phyloP scores from a whole-genome alignment of 176 grass and related monocot species.

The Tillandsia leiboldiana region DNA sequence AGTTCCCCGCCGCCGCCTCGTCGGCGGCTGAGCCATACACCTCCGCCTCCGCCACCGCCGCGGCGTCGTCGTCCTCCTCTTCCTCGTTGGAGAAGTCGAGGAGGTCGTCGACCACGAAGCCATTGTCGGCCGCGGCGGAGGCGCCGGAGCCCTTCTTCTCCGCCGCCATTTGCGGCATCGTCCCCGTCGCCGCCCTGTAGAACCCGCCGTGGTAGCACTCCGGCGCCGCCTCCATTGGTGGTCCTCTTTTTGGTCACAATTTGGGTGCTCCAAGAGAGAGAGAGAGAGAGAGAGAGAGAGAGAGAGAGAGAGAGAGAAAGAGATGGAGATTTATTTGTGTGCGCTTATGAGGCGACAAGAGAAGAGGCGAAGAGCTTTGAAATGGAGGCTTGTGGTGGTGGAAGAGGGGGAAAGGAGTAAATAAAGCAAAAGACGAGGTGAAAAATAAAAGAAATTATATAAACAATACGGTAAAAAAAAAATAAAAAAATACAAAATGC shows the following conservation, averaged over 20 bases:
- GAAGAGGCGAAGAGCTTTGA: slow-evolving; percentile 2
- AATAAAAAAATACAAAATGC: background rate
- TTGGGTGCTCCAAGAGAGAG: slow-evolving; percentile 27
- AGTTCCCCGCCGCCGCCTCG: slow-evolving; percentile 26
- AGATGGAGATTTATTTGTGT: slow-evolving; percentile 48
- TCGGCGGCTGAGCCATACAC: background rate
- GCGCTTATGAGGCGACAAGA: slow-evolving; percentile 12
- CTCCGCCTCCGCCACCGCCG: background rate
- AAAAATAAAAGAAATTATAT: slow-evolving; percentile 24
- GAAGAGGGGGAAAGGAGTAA: slow-evolving; percentile 48
- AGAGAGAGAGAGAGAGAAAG: slow-evolving; percentile 32
- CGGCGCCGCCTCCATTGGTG: slow-evolving; percentile 13
- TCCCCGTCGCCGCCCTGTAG: slow-evolving; percentile 18
- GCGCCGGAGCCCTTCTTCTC: slow-evolving; percentile 45
- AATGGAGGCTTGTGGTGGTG: slow-evolving; percentile 27
- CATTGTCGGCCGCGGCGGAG: slow-evolving; percentile 23
- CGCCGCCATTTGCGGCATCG: background rate
- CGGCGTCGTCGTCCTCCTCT: slow-evolving; percentile 33
- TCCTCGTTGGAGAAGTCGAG: slow-evolving; percentile 73
- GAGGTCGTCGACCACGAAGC: slow-evolving; percentile 78
- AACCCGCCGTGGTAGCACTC: slow-evolving; percentile 23
- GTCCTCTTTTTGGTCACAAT: slow-evolving; percentile 18
- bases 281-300: slow-evolving; percentile 30
- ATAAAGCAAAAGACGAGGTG: slow-evolving; percentile 47
- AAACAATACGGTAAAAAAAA: slow-evolving; percentile 10